Conservation (phyloP, 208 protist genomes). For the Wallacemonas sp. region DNA sequence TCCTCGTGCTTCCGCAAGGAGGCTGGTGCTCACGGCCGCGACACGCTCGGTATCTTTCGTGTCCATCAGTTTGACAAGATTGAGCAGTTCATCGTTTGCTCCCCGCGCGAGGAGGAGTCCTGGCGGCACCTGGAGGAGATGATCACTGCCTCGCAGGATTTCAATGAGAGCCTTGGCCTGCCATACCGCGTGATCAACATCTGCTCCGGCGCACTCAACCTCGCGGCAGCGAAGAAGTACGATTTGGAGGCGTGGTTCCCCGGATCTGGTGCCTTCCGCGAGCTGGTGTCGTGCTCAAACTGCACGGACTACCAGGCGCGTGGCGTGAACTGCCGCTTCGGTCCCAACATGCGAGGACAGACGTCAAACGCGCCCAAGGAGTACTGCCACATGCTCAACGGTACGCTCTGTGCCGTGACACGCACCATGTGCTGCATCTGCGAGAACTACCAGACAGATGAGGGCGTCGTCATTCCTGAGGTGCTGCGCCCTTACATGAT, state of each 20-base stretch:
- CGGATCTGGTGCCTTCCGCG: constrained; percentile 94
- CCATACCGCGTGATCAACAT: constrained; percentile 95
- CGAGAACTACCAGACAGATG: constrained; percentile 99
- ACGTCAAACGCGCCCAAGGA: constrained; percentile 88
- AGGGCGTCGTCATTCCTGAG: constrained; percentile 93
- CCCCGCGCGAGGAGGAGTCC: constrained; percentile 88
- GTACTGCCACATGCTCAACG: constrained; percentile 99
- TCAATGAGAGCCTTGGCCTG: constrained; percentile 92
- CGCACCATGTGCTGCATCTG: constrained; percentile 99
- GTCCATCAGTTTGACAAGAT: constrained; percentile 98
- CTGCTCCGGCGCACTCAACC: constrained; percentile 97
- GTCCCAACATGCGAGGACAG: constrained; percentile 76
- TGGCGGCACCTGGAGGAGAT: constrained; percentile 92
- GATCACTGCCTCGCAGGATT: constrained; percentile 92
- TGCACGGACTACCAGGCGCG: constrained; percentile 99
- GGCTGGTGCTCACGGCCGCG: constrained; percentile 94
- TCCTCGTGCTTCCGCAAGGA: constrained; percentile 99
- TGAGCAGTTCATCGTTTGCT: constrained; percentile 95
- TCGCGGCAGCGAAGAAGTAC: constrained; percentile 99
- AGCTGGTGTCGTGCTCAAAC: constrained; percentile 99
- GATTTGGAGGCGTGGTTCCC: constrained; percentile 99
- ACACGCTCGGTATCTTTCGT: constrained; percentile 96
- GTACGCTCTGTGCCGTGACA: constrained; percentile 97
- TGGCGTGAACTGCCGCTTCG: constrained; percentile 88
- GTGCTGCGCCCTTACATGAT: constrained; percentile 92